Base-by-base conservation (phyloP, 345 rosid genomes). In the Acer saccharum region DNA sequence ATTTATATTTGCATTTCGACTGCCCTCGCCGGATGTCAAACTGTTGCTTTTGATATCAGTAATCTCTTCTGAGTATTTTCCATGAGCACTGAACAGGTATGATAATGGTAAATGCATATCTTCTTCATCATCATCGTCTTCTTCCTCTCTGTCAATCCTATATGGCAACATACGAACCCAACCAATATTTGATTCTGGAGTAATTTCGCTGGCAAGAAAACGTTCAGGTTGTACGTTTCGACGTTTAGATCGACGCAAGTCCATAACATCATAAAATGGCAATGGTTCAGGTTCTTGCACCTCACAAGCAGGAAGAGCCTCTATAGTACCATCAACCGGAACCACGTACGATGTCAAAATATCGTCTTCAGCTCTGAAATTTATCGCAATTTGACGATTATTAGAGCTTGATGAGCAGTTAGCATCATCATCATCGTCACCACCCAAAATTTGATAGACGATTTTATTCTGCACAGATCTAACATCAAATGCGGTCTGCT, bases 201-300 rank as follows among this genome's bases (percentile, higher is more conserved):
- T 60, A 71, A 69, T 13, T 41, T 89, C 93, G 63, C 88, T 77
- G 35, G 81, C 88, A 13, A 76, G 64, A 79, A 85, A 90, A 68
- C 94, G 91, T 1, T 95, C 97, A 8, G 98, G 98, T 67, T 81
- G 86, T 16, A 84, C 76, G 52, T 84, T 83, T 84, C 93, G 82
- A 76, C 95, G 90, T 82, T 89, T 92, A 65, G 98, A 93, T 46
- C 97, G 87, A 63, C 99, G 84, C 80, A 95, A 69, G 75, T 82
- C 86, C 78, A 79, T 68, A 69, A 84, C 86, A 72, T 86, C 86
- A 44, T 87, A 85, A 12, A 69, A 58, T 46, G 87, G 77, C 71
- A 69, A 71, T 4, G 72, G 69, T 10, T 57, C 82, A 50, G 14
- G 69, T 20, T 77, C 76, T 21, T 79, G 16, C 18, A 54, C 74